Conservation (phyloP, 1,139 yeast genomes). For the Tardiomyces depauwii region DNA sequence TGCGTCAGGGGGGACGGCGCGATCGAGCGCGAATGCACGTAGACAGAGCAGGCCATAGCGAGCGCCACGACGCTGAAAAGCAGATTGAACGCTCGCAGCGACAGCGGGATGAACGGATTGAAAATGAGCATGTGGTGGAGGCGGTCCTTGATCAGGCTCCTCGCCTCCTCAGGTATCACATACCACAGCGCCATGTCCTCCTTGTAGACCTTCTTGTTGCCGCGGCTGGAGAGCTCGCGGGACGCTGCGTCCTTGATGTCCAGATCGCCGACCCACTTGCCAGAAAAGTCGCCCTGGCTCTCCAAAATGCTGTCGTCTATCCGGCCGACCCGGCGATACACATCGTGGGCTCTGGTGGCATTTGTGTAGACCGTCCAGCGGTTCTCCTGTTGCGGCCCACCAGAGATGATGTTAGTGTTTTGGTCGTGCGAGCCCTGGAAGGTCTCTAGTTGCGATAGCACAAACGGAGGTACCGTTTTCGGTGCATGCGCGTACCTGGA, state of each 20-base stretch:
- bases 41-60: constrained; percentile 58
- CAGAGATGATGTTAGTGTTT: neutral
- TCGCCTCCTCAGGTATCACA: neutral
- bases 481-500: no score
- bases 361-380: neutral
- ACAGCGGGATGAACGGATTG: constrained; percentile 72
- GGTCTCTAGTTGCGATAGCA: neutral
- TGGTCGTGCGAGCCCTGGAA: neutral
- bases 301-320: neutral
- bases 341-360: neutral
- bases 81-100: constrained; percentile 59
- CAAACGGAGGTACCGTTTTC: neutral
- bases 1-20: constrained; percentile 45
- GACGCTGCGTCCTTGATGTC: neutral
- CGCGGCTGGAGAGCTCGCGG: neutral
- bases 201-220: no score
- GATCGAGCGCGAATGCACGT: constrained; percentile 33
- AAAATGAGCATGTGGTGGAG: constrained; percentile 39
- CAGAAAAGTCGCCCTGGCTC: neutral
- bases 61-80: constrained; percentile 51
- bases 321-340: neutral
- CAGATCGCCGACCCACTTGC: neutral
- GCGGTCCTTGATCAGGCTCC: neutral
- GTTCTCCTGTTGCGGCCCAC: neutral
- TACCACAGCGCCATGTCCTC: neutral